These are phyloP conservation scores for Casuarina glauca DNA, from an alignment of 306 rosid genomes.

Conservation along the genomic window DNA sequence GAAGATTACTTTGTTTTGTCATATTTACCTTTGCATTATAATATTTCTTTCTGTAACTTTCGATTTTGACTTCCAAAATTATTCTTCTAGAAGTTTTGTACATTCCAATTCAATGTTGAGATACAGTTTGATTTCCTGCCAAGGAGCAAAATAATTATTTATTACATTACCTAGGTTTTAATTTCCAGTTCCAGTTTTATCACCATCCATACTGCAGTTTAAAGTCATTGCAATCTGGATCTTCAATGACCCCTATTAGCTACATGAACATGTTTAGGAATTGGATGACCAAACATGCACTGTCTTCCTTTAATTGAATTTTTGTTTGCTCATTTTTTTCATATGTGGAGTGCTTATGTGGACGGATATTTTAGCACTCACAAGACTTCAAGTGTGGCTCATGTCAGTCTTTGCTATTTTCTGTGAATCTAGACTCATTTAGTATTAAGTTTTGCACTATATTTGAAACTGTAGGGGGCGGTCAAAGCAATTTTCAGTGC, in stretches of 20 bases:
- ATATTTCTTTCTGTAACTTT: not conserved
- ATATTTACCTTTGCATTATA: not conserved
- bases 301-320: not conserved
- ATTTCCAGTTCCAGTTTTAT: not conserved
- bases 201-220: not conserved
- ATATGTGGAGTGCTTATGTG: not conserved
- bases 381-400: not conserved
- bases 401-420: not conserved
- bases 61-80: not conserved
- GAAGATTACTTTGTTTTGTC: not conserved
- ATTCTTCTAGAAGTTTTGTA: not conserved
- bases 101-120: not conserved
- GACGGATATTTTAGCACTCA: not conserved
- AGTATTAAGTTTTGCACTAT: not conserved
- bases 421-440: not conserved
- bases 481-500: not conserved
- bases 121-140: not conserved
- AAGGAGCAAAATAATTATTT: not conserved
- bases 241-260: not conserved
- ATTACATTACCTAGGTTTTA: not conserved
- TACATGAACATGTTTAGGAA: not conserved
- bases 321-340: not conserved
- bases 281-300: not conserved
- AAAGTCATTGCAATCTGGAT: conserved; percentile 4
- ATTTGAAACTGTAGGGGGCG: not conserved